Conservation (phyloP, 345 rosid species). For the Viola odorata region DNA sequence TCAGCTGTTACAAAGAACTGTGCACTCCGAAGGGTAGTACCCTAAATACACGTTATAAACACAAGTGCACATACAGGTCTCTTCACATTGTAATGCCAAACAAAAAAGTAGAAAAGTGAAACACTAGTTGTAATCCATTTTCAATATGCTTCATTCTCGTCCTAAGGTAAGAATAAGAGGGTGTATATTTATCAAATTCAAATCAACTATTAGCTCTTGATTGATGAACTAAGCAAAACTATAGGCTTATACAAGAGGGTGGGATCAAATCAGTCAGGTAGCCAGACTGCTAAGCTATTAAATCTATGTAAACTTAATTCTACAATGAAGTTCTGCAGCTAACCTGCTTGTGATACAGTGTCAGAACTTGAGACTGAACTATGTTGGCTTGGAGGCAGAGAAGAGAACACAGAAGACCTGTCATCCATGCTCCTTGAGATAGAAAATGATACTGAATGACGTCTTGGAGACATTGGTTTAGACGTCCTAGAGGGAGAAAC, state of each 20-base stretch:
- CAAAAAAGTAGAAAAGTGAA: too few species aligned
- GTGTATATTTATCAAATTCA: too few species aligned
- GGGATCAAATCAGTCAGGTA: too few species aligned
- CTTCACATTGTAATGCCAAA: too few species aligned
- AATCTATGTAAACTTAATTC: slow-evolving; percentile 2
- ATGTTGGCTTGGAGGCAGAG: slow-evolving; percentile 24
- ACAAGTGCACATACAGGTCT: too few species aligned
- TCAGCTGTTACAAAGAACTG: not conserved
- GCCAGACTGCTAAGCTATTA: not conserved
- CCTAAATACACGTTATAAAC: not conserved
- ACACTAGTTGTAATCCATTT: not conserved
- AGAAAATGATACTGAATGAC: slow-evolving; percentile 71
- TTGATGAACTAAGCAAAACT: too few species aligned
- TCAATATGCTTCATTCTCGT: not conserved
- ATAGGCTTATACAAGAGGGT: too few species aligned
- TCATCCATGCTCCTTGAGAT: slow-evolving; percentile 75
- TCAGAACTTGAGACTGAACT: slow-evolving; percentile 49
- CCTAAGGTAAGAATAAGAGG: not conserved
- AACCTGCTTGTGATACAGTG: slow-evolving; percentile 57
- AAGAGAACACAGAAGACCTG: slow-evolving; percentile 52
- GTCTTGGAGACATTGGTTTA: slow-evolving; percentile 72
- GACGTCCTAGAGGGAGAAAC: slow-evolving; percentile 70
- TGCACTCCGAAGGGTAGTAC: not conserved
- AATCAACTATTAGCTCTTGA: too few species aligned
- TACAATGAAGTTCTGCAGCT: slow-evolving; percentile 16